Conservation (phyloP, 345 rosid genomes). For the Brassica carinata region DNA sequence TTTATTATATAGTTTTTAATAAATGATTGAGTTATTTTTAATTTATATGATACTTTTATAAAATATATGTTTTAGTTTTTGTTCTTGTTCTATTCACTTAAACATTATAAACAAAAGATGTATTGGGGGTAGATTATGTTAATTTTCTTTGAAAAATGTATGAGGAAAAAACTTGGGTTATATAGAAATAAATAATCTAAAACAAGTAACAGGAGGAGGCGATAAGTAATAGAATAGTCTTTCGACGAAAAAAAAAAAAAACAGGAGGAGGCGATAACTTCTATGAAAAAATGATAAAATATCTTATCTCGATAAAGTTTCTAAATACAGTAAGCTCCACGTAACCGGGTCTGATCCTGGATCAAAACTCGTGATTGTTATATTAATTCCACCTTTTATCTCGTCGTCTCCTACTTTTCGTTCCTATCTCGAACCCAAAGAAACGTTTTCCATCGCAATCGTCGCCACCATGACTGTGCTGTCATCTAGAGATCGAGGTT, state of each 20-base stretch:
- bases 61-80: background rate
- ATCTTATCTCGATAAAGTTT: background rate
- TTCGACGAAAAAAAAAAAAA: no score
- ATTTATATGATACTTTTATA: no score
- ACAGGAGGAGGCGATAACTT: conserved; percentile 11
- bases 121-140: background rate
- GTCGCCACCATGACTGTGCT: conserved; percentile 35
- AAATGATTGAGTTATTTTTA: background rate
- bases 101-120: background rate
- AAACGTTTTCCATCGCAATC: background rate
- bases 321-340: background rate
- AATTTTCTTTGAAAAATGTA: no score
- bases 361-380: background rate
- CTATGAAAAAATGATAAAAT: background rate
- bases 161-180: background rate
- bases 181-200: background rate
- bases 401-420: background rate
- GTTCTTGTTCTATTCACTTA: background rate
- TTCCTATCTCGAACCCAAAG: background rate
- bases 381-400: background rate
- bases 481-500: conserved; percentile 38
- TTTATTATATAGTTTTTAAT: no score
- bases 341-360: conserved; percentile 26
- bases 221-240: no score
- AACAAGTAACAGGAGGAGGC: no score